Conservation (phyloP, 2,329 filamentous ascomycete species). For the Ophiosphaerella korrae region DNA sequence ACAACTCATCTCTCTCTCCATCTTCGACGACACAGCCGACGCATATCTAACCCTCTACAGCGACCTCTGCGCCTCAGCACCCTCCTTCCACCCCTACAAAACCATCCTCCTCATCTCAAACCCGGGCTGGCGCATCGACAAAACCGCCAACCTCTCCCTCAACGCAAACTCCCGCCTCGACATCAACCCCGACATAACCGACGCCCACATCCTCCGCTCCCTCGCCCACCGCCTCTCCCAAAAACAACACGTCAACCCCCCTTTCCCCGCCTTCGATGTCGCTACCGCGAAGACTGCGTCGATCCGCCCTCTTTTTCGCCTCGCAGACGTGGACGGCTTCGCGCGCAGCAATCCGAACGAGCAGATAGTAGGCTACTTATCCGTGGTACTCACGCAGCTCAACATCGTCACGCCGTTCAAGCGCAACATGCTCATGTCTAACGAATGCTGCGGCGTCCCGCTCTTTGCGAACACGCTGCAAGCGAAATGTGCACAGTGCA, state of each 20-base stretch:
- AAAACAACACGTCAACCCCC: slow-evolving; percentile 57
- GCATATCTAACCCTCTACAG: slow-evolving; percentile 62
- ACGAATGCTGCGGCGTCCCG: slow-evolving; percentile 59
- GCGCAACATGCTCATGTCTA: slow-evolving; percentile 53
- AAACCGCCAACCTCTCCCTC: slow-evolving; percentile 43
- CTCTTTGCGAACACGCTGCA: slow-evolving; percentile 58
- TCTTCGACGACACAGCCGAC: slow-evolving; percentile 64
- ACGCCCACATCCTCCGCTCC: slow-evolving; percentile 59
- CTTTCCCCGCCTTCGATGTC: slow-evolving; percentile 50
- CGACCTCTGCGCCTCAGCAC: slow-evolving; percentile 53
- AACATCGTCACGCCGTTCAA: slow-evolving; percentile 48
- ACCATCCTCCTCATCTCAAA: slow-evolving; percentile 59
- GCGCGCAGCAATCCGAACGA: slow-evolving; percentile 33
- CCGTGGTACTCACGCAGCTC: slow-evolving; percentile 50
- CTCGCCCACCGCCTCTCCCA: slow-evolving; percentile 56
- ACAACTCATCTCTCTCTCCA: slow-evolving; percentile 56
- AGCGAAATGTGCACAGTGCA: slow-evolving; percentile 50
- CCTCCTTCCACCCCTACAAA: slow-evolving; percentile 53
- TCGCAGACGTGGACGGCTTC: slow-evolving; percentile 54
- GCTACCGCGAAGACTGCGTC: slow-evolving; percentile 25
- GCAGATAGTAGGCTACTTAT: slow-evolving; percentile 52
- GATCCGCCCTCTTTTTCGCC: slow-evolving; percentile 48
- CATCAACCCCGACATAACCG: slow-evolving; percentile 59
- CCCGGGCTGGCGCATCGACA: slow-evolving; percentile 49
- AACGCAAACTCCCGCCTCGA: slow-evolving; percentile 57